These are phyloP conservation scores for Dioscorea alata DNA, from an alignment of 106 monocot species.

Conservation along the genomic window DNA sequence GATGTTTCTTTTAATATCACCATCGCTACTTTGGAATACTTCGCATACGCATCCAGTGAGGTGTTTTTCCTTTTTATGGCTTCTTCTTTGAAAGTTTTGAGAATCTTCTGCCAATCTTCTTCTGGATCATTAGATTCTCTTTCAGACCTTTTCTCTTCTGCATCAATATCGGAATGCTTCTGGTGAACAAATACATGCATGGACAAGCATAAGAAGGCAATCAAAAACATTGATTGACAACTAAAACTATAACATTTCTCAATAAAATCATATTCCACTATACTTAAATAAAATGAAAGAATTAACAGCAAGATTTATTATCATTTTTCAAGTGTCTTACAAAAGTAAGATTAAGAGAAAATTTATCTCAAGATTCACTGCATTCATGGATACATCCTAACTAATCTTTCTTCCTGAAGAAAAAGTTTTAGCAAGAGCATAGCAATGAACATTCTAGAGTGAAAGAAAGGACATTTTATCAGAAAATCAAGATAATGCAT, in stretches of 20 bases:
- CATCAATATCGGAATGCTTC: slow-evolving; percentile 24
- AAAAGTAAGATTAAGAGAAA: neutral
- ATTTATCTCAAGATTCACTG: too few species aligned
- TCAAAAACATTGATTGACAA: too few species aligned
- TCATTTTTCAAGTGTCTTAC: neutral
- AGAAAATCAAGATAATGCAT: too few species aligned
- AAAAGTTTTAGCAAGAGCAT: too few species aligned
- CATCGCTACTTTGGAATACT: slow-evolving; percentile 60
- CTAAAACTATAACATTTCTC: neutral
- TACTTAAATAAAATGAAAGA: neutral
- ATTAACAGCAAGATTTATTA: neutral
- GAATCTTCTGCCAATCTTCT: slow-evolving; percentile 53
- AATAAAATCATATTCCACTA: neutral
- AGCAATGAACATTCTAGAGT: too few species aligned
- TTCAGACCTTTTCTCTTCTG: slow-evolving; percentile 24
- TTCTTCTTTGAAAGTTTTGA: slow-evolving; percentile 62
- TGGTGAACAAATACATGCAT: neutral
- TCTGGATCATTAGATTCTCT: slow-evolving; percentile 41
- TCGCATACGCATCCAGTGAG: slow-evolving; percentile 59
- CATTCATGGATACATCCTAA: too few species aligned
- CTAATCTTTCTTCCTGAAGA: too few species aligned
- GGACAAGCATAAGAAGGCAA: neutral
- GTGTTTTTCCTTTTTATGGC: slow-evolving; percentile 50
- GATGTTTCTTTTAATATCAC: slow-evolving; percentile 50
- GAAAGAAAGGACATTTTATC: too few species aligned